phyloP scores from a whole-genome alignment of 2,329 filamentous ascomycete genomes.

The Colletotrichum orchidophilum region DNA sequence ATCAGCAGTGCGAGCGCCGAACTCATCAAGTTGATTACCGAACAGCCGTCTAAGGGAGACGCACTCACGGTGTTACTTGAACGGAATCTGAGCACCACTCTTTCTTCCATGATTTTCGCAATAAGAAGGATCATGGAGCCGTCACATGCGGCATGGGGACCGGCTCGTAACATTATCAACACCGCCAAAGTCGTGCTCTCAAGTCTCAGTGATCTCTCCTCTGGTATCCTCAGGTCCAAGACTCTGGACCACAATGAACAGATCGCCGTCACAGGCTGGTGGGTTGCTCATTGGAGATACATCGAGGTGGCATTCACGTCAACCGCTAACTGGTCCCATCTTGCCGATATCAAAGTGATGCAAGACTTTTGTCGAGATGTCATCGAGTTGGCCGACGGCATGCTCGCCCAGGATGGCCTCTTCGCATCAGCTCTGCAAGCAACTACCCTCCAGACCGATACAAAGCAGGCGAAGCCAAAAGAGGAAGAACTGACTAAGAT shows the following conservation, averaged over 20 bases:
- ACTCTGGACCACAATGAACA: constrained; percentile 69
- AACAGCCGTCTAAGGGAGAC: constrained; percentile 64
- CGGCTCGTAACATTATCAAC: constrained; percentile 65
- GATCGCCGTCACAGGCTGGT: constrained; percentile 77
- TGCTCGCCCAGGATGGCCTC: constrained; percentile 86
- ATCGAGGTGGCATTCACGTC: constrained; percentile 81
- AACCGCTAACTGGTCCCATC: constrained; percentile 84
- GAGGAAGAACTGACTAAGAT: constrained; percentile 49
- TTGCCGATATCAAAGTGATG: constrained; percentile 81
- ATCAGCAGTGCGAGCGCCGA: constrained; percentile 84
- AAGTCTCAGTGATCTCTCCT: constrained; percentile 64
- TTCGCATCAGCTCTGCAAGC: constrained; percentile 74
- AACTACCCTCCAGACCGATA: neutral
- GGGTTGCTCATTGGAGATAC: constrained; percentile 85
- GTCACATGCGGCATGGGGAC: constrained; percentile 60
- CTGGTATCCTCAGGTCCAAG: constrained; percentile 64
- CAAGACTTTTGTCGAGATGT: constrained; percentile 93
- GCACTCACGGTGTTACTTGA: constrained; percentile 58
- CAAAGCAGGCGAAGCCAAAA: constrained; percentile 37
- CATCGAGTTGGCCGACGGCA: constrained; percentile 89
- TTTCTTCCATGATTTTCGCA: constrained; percentile 53
- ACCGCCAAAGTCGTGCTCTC: constrained; percentile 66
- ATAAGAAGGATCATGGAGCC: constrained; percentile 44
- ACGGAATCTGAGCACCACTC: constrained; percentile 52
- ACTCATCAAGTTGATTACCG: constrained; percentile 83